Base-by-base conservation (phyloP, 192 early-diverging fungal genomes). In the Gonapodya sp. region DNA sequence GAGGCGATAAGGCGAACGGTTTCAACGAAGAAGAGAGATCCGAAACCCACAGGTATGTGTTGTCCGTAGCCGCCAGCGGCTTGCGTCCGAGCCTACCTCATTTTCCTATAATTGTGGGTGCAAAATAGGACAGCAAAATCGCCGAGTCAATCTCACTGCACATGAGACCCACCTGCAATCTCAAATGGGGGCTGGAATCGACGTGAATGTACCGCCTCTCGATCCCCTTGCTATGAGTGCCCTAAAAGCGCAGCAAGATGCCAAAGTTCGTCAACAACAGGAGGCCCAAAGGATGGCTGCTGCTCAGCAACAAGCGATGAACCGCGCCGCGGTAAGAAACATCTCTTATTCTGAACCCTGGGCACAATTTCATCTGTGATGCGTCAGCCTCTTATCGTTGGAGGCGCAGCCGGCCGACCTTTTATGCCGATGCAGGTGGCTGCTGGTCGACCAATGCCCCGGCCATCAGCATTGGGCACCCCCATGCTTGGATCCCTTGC, bases 161-260 rank as follows among this genome's bases (percentile, higher is more conserved):
- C 85, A 86, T 36, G 85, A 86, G 34, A 86, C 85, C 8, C 85
- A 86, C 80, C 73, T 64, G 72, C 79, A 80, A 34, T 78, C 85
- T 31, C 83, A 84, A 73, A 73, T 77, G 1, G 18, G 16, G 2
- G 83, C 81, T 8, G 85, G 83, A 0, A 79, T 84, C n/a, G 82
- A 83, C 79, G 79, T 80, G 1, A 36, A 24, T 72, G 81, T 73
- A 1, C 78, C 79, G 30, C 81, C 85, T n/a, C 80, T 86, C 74
- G 74, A 73, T 18, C 81, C 83, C 14, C 33, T 73, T 14, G 82
- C 82, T 32, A 79, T 86, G 34, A 73, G 79, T 1, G 1, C 18
- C 1, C 1, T 84, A 1, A 79, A 79, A 73, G 79, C 80, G 1
- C 36, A 64, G 37, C 81, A 83, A 34, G 80, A 82, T 18, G 31